Evolutionary conservation across 768 basidiomycete species (phyloP).

Genomic region (Gloeopeniophorella convolvens): DNA sequence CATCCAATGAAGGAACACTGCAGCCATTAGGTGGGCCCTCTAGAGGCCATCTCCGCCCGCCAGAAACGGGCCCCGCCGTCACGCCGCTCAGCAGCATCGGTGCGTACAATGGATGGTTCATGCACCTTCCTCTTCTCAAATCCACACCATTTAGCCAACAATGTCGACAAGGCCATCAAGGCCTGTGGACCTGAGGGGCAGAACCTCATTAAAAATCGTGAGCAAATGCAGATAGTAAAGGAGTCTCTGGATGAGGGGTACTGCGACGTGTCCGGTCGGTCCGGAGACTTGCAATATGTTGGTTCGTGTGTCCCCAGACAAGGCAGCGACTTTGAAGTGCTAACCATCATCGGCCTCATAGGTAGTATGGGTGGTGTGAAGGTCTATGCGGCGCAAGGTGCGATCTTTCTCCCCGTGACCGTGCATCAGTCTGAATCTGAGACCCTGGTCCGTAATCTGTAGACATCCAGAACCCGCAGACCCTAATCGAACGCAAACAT

Average conservation of each 20-base stretch:
- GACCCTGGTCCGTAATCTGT: not conserved
- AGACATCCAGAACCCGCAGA: slow-evolving; percentile 54
- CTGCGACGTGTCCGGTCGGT: slow-evolving; percentile 67
- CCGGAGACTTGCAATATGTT: slow-evolving; percentile 52
- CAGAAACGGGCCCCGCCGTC: slow-evolving; percentile 22
- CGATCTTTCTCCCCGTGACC: not conserved
- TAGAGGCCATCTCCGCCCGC: slow-evolving; percentile 8
- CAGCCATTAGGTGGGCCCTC: not conserved
- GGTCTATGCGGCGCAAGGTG: slow-evolving; percentile 11
- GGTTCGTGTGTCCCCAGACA: slow-evolving; percentile 35
- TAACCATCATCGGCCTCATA: not conserved
- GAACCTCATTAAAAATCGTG: slow-evolving; percentile 53
- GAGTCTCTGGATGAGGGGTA: slow-evolving; percentile 78
- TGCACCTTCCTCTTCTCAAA: not conserved
- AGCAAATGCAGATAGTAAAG: slow-evolving; percentile 64
- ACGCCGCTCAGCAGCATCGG: slow-evolving; percentile 41
- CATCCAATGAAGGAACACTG: no score
- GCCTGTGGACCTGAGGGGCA: slow-evolving; percentile 67
- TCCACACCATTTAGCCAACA: slow-evolving; percentile 13
- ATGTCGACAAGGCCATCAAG: slow-evolving; percentile 49
- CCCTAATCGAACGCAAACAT: slow-evolving; percentile 47
- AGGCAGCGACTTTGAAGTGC: not conserved
- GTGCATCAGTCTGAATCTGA: not conserved
- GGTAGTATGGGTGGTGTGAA: slow-evolving; percentile 5
- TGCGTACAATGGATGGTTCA: slow-evolving; percentile 16